Base-by-base conservation (phyloP, 73 alveolate species). In the Paramecium primaurelia region DNA sequence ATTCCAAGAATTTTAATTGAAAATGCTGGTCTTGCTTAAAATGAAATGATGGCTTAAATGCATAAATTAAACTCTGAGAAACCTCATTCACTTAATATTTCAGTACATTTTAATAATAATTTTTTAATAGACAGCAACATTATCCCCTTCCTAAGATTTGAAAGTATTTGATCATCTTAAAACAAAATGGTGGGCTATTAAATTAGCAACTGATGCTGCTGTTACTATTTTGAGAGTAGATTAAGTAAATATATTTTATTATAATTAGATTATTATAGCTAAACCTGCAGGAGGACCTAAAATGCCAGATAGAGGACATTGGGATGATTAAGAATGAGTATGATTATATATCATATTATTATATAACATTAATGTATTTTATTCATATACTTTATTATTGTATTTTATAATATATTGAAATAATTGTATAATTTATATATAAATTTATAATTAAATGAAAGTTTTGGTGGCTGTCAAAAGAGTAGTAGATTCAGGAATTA, bases 1-100 rank as follows among this genome's bases (percentile, higher is more conserved):
- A 95, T 98, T 25, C 99, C 99, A 26, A 97, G 99, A 93, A 98
- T 98, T 10, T 94, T 98, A 10, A 95, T 99, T 92, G 99, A 98
- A 73, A 98, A 98, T 91, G 98, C 99, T 42, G 99, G 99, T 47
- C 95, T 97, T 42, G 97, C 97, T 93, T 98, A 98, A 14, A 98
- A 97, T 86, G 99, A 98, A 95, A 92, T 96, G 77, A 80, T 97
- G 49, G 98, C 98, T 87, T 97, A 98, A 90, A 91, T 97, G 16
- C 96, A 97, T 88, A 96, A 97, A 91, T 98, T 95, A 86, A 93
- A 97, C 37, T 95, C 93, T 71, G 95, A 95, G 88, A 88, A 96
- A 22, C 93, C 93, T 71, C 92, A 94, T 91, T 98, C 99, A 71
- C 80, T 97, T 59, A 98, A 97, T 92, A 96, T 98, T 71, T 94